phyloP scores from a whole-genome alignment of 805 yeast genomes.

The Metschnikowia bowlesiae region DNA sequence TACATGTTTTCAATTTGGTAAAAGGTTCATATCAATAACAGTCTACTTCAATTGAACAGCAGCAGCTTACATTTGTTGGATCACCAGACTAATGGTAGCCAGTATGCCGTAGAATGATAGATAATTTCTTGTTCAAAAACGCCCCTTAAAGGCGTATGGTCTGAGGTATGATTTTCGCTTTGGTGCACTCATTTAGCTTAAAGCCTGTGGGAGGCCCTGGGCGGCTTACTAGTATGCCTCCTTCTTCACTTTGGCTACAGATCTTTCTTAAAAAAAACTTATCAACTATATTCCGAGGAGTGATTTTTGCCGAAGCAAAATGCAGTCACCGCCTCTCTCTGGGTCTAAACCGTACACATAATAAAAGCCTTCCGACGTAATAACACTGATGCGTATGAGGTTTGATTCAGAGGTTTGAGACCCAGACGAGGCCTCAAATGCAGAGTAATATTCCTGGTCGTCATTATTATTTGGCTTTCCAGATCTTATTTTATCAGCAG shows the following conservation, averaged over 20 bases:
- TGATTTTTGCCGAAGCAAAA: constrained; percentile 66
- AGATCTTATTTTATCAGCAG: constrained; percentile 28
- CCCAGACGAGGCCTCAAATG: constrained; percentile 3
- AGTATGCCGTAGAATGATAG: background rate
- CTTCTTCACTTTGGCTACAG: background rate
- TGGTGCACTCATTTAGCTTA: constrained; percentile 5
- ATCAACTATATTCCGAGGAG: constrained; percentile 29
- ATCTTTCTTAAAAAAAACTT: background rate
- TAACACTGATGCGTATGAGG: constrained; percentile 55
- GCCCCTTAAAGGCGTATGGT: constrained; percentile 18
- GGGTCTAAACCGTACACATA: constrained; percentile 79
- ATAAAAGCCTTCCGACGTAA: constrained; percentile 76
- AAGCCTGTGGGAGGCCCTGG: constrained; percentile 18
- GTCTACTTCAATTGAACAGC: no score
- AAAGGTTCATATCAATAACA: no score
- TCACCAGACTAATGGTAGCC: background rate
- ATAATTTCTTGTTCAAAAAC: background rate
- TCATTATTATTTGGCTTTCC: constrained; percentile 13
- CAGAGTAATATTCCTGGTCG: constrained; percentile 4
- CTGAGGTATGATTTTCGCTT: constrained; percentile 23
- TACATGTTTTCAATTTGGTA: no score
- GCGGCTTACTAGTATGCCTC: constrained; percentile 18
- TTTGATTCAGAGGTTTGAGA: constrained; percentile 17
- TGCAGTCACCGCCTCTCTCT: constrained; percentile 91
- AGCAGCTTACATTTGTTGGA: background rate